Conservation (phyloP, 345 rosid genomes). For the Excoecaria cochinchinensis region DNA sequence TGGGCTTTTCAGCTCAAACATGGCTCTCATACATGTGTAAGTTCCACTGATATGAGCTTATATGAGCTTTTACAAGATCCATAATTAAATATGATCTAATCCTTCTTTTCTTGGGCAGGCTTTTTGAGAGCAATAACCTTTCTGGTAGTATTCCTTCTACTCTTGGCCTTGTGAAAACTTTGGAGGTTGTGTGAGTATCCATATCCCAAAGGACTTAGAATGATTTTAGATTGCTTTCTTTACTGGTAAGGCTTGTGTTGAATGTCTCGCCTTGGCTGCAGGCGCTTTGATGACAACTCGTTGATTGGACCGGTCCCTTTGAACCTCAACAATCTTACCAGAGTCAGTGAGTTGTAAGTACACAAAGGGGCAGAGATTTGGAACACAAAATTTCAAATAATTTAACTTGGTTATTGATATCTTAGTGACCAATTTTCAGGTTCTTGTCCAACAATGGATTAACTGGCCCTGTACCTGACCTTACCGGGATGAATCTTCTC, state of each 20-base stretch:
- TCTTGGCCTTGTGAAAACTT: conserved; percentile 54
- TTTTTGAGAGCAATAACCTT: conserved; percentile 68
- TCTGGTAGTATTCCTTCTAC: conserved; percentile 54
- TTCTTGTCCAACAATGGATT: conserved; percentile 66
- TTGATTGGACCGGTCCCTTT: conserved; percentile 54
- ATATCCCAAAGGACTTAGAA: not conserved
- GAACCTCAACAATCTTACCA: conserved; percentile 57
- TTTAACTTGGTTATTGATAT: not conserved
- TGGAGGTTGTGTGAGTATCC: conserved; percentile 75
- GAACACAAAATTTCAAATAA: not conserved
- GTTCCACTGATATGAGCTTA: conserved; percentile 12
- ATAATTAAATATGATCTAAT: too few relatives aligned
- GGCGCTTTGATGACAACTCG: conserved; percentile 73
- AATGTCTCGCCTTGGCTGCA: conserved; percentile 31
- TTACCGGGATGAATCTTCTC: conserved; percentile 51
- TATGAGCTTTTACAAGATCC: not conserved
- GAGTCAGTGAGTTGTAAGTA: conserved; percentile 63
- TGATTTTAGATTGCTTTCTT: not conserved
- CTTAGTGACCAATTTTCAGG: conserved; percentile 36
- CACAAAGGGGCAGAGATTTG: not conserved
- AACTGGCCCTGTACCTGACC: conserved; percentile 60
- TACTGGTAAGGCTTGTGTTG: not conserved
- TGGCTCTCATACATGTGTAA: conserved; percentile 81
- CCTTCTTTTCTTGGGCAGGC: conserved; percentile 37
- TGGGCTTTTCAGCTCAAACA: conserved; percentile 57